phyloP scores from a whole-genome alignment of 176 grass and related monocot species.

The sorghum (Sorghum bicolor) region DNA sequence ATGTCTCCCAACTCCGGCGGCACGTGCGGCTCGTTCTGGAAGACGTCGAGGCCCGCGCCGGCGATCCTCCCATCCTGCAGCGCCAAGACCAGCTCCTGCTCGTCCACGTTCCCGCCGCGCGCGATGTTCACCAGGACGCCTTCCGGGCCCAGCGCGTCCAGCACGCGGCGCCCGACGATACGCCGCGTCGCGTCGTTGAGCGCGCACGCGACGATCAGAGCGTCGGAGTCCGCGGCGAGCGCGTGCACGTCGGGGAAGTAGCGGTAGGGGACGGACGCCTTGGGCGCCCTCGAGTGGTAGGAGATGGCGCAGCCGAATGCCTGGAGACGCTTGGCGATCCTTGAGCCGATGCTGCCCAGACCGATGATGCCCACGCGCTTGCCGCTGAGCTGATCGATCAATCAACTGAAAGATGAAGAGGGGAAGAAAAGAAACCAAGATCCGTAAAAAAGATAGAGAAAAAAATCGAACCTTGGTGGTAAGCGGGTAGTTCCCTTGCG shows the following conservation, averaged over 20 bases:
- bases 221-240: slow-evolving; percentile 42
- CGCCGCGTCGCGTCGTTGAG: slow-evolving; percentile 32
- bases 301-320: slow-evolving; percentile 49
- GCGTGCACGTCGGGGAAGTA: not conserved
- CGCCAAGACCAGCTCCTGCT: slow-evolving; percentile 25
- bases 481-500: slow-evolving; percentile 24
- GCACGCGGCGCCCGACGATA: slow-evolving; percentile 24
- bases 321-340: slow-evolving; percentile 52
- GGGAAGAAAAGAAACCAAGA: not conserved
- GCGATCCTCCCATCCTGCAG: slow-evolving; percentile 39
- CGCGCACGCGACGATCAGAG: slow-evolving; percentile 41
- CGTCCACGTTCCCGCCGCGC: slow-evolving; percentile 38
- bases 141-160: slow-evolving; percentile 25
- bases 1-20: slow-evolving; percentile 30
- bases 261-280: slow-evolving; percentile 15
- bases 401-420: not conserved
- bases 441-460: not conserved
- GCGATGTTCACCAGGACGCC: slow-evolving; percentile 47
- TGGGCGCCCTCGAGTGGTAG: slow-evolving; percentile 42
- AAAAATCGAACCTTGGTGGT: slow-evolving; percentile 41
- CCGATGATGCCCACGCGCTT: slow-evolving; percentile 66
- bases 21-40: slow-evolving; percentile 38
- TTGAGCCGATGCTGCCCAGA: slow-evolving; percentile 52
- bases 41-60: slow-evolving; percentile 48
- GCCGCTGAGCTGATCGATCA: slow-evolving; percentile 36